phyloP scores from a whole-genome alignment of 2,329 filamentous ascomycete species.

The Bipolaris zeicola region DNA sequence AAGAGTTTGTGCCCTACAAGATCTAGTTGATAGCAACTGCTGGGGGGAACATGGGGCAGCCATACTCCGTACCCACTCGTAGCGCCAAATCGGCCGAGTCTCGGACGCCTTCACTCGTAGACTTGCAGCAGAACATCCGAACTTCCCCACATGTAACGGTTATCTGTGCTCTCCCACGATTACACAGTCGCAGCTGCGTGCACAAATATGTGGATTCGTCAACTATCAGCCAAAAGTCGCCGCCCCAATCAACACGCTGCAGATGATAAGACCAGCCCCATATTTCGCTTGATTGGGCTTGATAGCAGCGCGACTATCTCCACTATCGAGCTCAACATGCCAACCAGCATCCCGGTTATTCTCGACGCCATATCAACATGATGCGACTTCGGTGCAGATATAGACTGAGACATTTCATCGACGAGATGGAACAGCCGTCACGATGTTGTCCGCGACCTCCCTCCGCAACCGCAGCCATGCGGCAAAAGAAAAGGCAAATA shows the following conservation, averaged over 20 bases:
- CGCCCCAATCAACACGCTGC: no score
- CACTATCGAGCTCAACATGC: not conserved
- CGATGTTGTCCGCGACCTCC: no score
- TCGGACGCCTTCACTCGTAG: not conserved
- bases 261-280: no score
- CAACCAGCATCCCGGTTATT: not conserved
- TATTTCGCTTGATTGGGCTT: no score
- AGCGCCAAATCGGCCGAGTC: slow-evolving; percentile 4
- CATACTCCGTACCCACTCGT: no score
- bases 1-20: no score
- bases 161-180: not conserved
- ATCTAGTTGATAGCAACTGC: no score
- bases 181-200: not conserved
- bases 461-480: slow-evolving; percentile 5
- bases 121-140: not conserved
- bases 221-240: not conserved
- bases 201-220: not conserved
- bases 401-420: not conserved
- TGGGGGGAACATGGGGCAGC: not conserved
- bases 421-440: no score
- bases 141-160: not conserved
- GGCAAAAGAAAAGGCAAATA: slow-evolving; percentile 5
- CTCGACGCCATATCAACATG: not conserved
- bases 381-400: no score
- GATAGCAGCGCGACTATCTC: no score